Conservation (phyloP, 768 basidiomycete species). For the Boletus rex-veris region DNA sequence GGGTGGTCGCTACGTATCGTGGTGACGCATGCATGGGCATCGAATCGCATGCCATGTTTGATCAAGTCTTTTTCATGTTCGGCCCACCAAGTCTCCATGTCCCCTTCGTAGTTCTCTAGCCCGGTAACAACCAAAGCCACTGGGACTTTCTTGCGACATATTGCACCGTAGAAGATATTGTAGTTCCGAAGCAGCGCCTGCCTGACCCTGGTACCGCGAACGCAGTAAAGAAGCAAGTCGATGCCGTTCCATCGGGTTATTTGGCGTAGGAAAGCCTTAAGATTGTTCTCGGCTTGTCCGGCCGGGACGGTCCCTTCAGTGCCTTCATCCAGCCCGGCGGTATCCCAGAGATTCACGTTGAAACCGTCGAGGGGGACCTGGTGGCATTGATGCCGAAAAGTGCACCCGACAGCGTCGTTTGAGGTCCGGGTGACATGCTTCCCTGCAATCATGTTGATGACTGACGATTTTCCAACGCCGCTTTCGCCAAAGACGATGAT, state of each 20-base stretch:
- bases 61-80: constrained; percentile 32
- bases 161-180: constrained; percentile 25
- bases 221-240: constrained; percentile 33
- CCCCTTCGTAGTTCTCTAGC: constrained; percentile 32
- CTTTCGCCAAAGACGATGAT: constrained; percentile 41
- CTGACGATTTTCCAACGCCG: constrained; percentile 39
- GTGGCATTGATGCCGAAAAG: constrained; percentile 28
- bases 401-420: constrained; percentile 33
- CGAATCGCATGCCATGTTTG: constrained; percentile 33
- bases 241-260: constrained; percentile 28
- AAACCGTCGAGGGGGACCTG: constrained; percentile 15
- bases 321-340: constrained; percentile 32
- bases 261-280: constrained; percentile 33
- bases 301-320: constrained; percentile 28
- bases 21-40: constrained; percentile 41
- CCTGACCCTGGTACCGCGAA: constrained; percentile 32
- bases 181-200: constrained; percentile 29
- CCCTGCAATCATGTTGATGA: constrained; percentile 39
- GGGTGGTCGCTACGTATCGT: constrained; percentile 28
- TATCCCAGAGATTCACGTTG: constrained; percentile 30
- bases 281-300: constrained; percentile 19
- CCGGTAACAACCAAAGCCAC: constrained; percentile 35
- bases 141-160: constrained; percentile 32
- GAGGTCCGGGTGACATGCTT: constrained; percentile 27
- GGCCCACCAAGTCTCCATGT: constrained; percentile 40